A percentile compares a stretch with the other conserved stretches of the same genome.
phyloP scores from a whole-genome alignment of 2,329 filamentous ascomycete genomes.

The Diaporthe capsici region DNA sequence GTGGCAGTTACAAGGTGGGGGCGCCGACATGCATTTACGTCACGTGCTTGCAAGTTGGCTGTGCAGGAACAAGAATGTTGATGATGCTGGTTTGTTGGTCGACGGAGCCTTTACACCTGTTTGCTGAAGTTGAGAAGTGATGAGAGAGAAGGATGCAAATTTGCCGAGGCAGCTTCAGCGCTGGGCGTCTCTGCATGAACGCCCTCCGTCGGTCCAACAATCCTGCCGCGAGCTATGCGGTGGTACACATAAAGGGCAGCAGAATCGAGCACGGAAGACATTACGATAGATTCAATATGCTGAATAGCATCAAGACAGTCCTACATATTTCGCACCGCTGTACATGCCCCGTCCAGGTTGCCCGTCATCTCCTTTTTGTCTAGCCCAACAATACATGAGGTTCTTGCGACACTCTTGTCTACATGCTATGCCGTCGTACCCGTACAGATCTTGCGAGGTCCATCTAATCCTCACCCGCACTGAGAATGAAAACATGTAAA shows the following conservation, averaged over 20 bases:
- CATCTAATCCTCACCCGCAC: slow-evolving; percentile 9
- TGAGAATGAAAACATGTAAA: background rate
- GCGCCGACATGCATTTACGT: no score
- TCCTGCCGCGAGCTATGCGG: background rate
- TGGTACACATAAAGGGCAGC: background rate
- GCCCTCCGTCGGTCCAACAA: no score
- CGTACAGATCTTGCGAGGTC: slow-evolving; percentile 34
- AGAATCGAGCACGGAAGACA: background rate
- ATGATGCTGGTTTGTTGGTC: no score
- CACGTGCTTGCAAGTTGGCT: no score
- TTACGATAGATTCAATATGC: background rate
- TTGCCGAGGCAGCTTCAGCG: background rate
- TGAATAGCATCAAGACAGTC: background rate
- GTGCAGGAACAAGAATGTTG: no score
- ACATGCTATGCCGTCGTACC: slow-evolving; percentile 23
- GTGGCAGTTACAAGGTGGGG: no score
- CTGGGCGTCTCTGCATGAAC: no score
- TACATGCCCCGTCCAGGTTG: background rate
- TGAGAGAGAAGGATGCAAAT: background rate
- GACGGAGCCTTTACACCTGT: no score
- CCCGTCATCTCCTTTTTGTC: background rate
- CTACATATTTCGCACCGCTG: background rate
- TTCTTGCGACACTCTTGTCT: slow-evolving; percentile 38
- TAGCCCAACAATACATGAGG: slow-evolving; percentile 27
- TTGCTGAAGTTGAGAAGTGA: background rate